Conservation (phyloP, 2,329 filamentous ascomycete species). For the Cryphonectria parasitica region DNA sequence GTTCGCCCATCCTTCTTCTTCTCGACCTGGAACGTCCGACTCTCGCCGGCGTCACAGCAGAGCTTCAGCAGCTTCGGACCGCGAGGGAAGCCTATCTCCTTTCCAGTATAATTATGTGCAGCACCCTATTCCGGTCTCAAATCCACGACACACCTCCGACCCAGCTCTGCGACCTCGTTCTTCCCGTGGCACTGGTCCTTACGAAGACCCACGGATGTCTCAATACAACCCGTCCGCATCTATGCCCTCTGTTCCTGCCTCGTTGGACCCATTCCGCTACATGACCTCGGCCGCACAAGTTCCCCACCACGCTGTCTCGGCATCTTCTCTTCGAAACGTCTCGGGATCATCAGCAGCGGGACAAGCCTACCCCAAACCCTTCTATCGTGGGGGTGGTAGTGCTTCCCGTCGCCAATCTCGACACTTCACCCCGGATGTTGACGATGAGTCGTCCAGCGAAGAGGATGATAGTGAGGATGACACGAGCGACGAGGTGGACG, state of each 20-base stretch:
- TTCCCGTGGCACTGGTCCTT: conserved; percentile 37
- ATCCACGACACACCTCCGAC: conserved; percentile 51
- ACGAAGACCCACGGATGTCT: conserved; percentile 40
- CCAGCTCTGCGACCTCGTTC: conserved; percentile 41
- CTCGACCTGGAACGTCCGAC: conserved; percentile 36
- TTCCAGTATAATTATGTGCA: conserved; percentile 52
- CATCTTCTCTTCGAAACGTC: conserved; percentile 42
- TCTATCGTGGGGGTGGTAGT: conserved; percentile 31
- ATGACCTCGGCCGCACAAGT: conserved; percentile 51
- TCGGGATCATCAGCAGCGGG: conserved; percentile 37
- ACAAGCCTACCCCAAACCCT: conserved; percentile 12
- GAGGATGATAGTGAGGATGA: conserved; percentile 32
- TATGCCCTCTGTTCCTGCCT: conserved; percentile 37
- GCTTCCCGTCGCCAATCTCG: conserved; percentile 24
- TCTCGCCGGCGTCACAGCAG: conserved; percentile 49
- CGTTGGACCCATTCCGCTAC: conserved; percentile 56
- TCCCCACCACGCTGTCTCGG: conserved; percentile 40
- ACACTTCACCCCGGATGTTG: conserved; percentile 23
- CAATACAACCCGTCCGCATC: conserved; percentile 34
- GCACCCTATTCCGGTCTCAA: conserved; percentile 35
- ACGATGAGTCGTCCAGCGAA: conserved; percentile 23
- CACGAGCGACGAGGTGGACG: conserved; percentile 40
- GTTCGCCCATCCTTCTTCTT: conserved; percentile 50
- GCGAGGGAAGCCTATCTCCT: conserved; percentile 42
- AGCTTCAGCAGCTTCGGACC: conserved; percentile 34